A percentile compares a stretch with the other conserved stretches of the same genome.
Evolutionary conservation across 1,284 basidiomycete species (phyloP).

Genomic region (Leccinum pseudoinsigne): DNA sequence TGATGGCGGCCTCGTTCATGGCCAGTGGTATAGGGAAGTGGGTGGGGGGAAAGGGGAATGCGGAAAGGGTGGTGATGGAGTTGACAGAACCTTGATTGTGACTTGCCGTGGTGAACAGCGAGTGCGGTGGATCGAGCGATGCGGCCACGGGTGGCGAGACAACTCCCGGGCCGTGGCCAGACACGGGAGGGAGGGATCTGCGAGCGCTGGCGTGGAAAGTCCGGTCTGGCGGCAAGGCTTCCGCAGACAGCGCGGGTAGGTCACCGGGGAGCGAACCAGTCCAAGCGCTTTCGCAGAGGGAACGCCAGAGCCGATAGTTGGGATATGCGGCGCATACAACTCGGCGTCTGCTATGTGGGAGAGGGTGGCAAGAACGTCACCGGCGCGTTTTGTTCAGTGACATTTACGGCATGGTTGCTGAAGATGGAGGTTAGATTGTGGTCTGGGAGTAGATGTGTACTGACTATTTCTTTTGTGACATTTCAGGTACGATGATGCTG

Average conservation of each 20-base stretch:
- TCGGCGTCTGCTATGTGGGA: constrained; percentile 73
- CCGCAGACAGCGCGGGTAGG: constrained; percentile 24
- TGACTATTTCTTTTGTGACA: constrained; percentile 76
- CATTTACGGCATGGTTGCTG: constrained; percentile 65
- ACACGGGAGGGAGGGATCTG: too few species aligned
- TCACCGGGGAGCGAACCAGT: constrained; percentile 52
- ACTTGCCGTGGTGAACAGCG: constrained; percentile 38
- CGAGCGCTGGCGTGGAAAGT: constrained; percentile 18
- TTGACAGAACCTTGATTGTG: constrained; percentile 40
- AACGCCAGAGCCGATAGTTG: constrained; percentile 38
- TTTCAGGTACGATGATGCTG: constrained; percentile 71
- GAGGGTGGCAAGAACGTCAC: constrained; percentile 61
- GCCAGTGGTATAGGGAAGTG: constrained; percentile 65
- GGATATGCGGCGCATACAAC: constrained; percentile 65
- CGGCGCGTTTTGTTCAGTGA: constrained; percentile 60
- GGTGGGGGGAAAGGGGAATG: constrained; percentile 69
- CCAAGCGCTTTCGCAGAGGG: constrained; percentile 73
- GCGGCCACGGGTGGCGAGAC: constrained; percentile 4
- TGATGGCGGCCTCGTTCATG: constrained; percentile 30
- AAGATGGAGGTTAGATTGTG: constrained; percentile 9
- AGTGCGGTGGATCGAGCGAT: constrained; percentile 36
- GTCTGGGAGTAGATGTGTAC: constrained; percentile 24
- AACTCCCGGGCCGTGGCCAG: neutral
- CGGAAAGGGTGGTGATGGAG: constrained; percentile 64
- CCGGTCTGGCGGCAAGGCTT: constrained; percentile 37